Evolutionary conservation across 2,329 filamentous ascomycete species (phyloP), one percentile per base, ranked within the genome.

Genomic region (Aspergillus niger): DNA sequence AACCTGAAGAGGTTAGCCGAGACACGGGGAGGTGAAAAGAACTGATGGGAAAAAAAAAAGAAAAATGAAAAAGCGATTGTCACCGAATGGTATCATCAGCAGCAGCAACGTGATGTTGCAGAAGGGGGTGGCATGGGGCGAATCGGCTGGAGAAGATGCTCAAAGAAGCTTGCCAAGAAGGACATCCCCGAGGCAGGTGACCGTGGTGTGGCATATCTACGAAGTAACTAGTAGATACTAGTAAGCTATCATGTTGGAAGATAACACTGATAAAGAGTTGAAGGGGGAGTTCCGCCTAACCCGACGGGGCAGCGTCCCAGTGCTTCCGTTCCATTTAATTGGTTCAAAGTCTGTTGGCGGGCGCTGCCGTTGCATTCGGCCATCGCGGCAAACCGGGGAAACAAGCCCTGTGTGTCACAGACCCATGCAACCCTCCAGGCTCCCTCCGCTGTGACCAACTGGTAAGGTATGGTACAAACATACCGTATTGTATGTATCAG

Each of bases 281-380:
- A 43, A 15, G 17, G 17, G 22, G 22, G 44, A 32, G 52, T 48
- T 52, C 8, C 49, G 32, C 44, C 53, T 52, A 54, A 22, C 57
- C 41, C 20, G 41, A 44, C 41, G 41, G 26, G 26, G 47, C 47
- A 49, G 47, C 26, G 47, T 50, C 47, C 47, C 47, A 50, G 26
- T n/a, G 24, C 47, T 50, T 50, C 24, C 47, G 26, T 32, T 50
- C 7, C 13, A 50, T 32, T 50, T 15, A 8, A 50, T 30, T 50
- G 26, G n/a, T 32, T 28, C 26, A 20, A 58, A 55, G 28, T 13
- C 54, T n/a, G 61, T 48, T 41, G 41, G 57, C 39, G 54, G 24
- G 49, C 60, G 61, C 39, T 62, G 57, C 59, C 28, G 66, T 74
- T 72, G 72, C 72, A 73, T 73, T 64, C 67, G 68, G 68, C 61